Conservation (phyloP, 2,329 filamentous ascomycete genomes). For the Canariomyces notabilis region DNA sequence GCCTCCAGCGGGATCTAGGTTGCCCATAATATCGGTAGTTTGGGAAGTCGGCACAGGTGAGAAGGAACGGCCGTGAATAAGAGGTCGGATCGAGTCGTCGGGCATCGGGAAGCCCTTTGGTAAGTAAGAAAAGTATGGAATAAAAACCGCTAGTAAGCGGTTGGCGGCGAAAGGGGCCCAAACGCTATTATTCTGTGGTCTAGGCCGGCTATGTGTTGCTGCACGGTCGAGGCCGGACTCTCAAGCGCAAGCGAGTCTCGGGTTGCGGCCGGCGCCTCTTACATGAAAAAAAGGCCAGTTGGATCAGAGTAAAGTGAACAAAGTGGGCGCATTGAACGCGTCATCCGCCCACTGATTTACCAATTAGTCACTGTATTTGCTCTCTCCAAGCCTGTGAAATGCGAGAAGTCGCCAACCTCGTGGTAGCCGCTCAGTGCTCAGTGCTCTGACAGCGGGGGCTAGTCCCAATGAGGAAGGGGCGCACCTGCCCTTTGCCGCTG, state of each 20-base stretch:
- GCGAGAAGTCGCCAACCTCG: neutral
- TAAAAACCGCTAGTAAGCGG: neutral
- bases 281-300: neutral
- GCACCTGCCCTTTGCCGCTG: constrained; percentile 13
- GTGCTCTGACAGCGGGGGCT: constrained; percentile 2
- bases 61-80: constrained; percentile 20
- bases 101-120: constrained; percentile 22
- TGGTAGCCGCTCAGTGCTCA: neutral
- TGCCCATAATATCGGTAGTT: constrained; percentile 18
- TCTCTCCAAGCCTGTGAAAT: neutral
- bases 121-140: neutral
- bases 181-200: neutral
- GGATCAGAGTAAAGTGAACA: neutral
- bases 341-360: constrained; percentile 1
- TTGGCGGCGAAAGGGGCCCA: constrained; percentile 1
- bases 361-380: neutral
- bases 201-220: neutral
- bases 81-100: constrained; percentile 25
- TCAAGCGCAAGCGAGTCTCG: neutral
- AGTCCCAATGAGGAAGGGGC: neutral
- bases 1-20: constrained; percentile 13
- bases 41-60: constrained; percentile 18
- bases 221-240: neutral
- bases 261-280: neutral
- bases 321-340: constrained; percentile 1